These are phyloP conservation scores for Acer campestre DNA, from an alignment of 345 rosid species.

Conservation along the genomic window DNA sequence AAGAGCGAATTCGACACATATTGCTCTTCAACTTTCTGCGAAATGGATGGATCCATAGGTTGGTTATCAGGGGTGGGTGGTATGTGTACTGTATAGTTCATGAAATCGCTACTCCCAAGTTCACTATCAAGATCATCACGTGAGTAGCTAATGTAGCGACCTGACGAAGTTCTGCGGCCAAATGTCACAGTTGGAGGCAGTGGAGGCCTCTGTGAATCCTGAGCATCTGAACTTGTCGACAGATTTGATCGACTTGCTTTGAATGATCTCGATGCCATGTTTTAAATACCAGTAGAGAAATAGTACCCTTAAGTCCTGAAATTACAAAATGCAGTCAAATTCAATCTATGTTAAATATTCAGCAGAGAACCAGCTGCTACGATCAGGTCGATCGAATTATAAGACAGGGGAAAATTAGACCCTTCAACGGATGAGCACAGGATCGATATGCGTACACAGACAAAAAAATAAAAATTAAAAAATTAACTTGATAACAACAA, in stretches of 20 bases:
- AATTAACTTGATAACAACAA: not conserved
- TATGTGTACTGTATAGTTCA: constrained; percentile 83
- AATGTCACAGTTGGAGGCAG: constrained; percentile 67
- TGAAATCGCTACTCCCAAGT: constrained; percentile 67
- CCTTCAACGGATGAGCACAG: too few relatives aligned
- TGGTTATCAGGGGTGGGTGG: constrained; percentile 98
- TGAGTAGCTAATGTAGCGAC: constrained; percentile 85
- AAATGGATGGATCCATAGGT: constrained; percentile 87
- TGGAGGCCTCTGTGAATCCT: constrained; percentile 62
- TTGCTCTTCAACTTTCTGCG: constrained; percentile 97
- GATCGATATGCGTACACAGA: too few relatives aligned
- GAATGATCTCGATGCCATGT: constrained; percentile 73
- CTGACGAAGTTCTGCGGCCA: constrained; percentile 80
- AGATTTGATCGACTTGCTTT: constrained; percentile 59
- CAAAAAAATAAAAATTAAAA: not conserved
- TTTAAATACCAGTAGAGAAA: constrained; percentile 21
- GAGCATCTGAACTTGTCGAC: constrained; percentile 62
- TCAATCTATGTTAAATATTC: not conserved
- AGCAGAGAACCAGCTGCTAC: not conserved
- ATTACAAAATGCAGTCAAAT: constrained; percentile 21
- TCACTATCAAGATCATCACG: constrained; percentile 97
- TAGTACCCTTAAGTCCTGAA: constrained; percentile 42
- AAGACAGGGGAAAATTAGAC: too few relatives aligned
- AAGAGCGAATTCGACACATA: constrained; percentile 92
- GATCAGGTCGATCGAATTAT: too few relatives aligned